Base-by-base conservation (phyloP, 345 rosid genomes). In the Eucalyptus tenuipes region DNA sequence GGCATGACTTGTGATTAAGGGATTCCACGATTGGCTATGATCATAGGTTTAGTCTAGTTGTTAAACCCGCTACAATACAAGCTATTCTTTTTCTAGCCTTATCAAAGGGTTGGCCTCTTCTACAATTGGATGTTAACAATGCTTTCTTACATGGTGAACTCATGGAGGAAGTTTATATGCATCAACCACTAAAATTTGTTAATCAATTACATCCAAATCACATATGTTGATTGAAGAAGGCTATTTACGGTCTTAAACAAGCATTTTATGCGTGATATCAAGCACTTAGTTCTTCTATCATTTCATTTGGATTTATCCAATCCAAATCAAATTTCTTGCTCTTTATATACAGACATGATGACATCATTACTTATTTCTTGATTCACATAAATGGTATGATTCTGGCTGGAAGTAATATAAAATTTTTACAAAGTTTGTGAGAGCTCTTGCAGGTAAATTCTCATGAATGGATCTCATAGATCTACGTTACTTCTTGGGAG, bases 301-400 rank as follows among this genome's bases (percentile, higher is more conserved):
- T 55, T 55, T 24, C 3, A 0, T 55, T 55, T 55, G 61, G 29
- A 55, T 24, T 55, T 29, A 55, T 55, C 29, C 6, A 55, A 55
- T 55, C 29, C 29, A 55, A 24, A 24, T 55, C 0, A 55, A 1
- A 55, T 55, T 55, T 55, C 29, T 55, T 1, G 0, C 1, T 22
- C 61, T 24, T 55, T 10, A 55, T 55, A 55, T 55, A 55, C 20
- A 55, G 2, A 24, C 13, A 24, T 55, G 6, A 55, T 55, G 13
- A 10, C 61, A 55, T 55, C 13, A 24, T 55, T 55, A 22, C 27
- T 55, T 55, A 55, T 24, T 55, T 55, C 61, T 55, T 55, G 61
- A 22, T 22, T 55, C 29, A 24, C 61, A 55, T 55, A 55, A 25
- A 55, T 55, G 29, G 5, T 55, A 55, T 55, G 13, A 55, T 55